These are phyloP conservation scores for Rossbeevera mucosa DNA, from an alignment of 768 basidiomycete species.

Conservation along the genomic window DNA sequence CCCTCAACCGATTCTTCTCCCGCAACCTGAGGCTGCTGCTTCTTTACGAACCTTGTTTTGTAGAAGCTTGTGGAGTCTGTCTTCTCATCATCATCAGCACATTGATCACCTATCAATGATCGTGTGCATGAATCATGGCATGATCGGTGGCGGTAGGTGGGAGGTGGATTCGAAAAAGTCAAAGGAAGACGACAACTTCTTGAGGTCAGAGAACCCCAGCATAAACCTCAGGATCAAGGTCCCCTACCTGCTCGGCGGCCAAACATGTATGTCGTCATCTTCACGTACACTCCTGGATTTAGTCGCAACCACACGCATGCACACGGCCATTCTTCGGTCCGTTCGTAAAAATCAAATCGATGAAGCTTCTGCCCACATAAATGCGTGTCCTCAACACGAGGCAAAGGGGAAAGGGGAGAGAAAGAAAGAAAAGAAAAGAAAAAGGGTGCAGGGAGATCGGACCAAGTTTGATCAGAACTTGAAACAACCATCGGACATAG, in stretches of 20 bases:
- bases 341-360: conserved; percentile 20
- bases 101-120: background rate
- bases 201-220: background rate
- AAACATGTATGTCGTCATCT: background rate
- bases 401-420: background rate
- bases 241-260: background rate
- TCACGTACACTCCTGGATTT: background rate
- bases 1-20: background rate
- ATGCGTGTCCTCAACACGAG: background rate
- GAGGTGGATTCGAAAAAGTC: background rate
- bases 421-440: background rate
- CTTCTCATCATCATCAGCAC: background rate
- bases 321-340: background rate
- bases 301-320: background rate
- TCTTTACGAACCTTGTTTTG: background rate
- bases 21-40: background rate
- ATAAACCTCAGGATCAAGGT: background rate
- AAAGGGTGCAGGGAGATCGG: background rate
- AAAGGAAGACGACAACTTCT: background rate
- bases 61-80: background rate
- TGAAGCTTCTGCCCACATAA: conserved; percentile 15
- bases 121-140: background rate
- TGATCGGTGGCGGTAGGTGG: background rate
- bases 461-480: background rate
- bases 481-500: conserved; percentile 1